Percentiles rank a stretch among this genome's conserved stretches.
These are phyloP conservation scores for Prunus dulcis DNA, from an alignment of 306 rosid species.

Conservation along the genomic window DNA sequence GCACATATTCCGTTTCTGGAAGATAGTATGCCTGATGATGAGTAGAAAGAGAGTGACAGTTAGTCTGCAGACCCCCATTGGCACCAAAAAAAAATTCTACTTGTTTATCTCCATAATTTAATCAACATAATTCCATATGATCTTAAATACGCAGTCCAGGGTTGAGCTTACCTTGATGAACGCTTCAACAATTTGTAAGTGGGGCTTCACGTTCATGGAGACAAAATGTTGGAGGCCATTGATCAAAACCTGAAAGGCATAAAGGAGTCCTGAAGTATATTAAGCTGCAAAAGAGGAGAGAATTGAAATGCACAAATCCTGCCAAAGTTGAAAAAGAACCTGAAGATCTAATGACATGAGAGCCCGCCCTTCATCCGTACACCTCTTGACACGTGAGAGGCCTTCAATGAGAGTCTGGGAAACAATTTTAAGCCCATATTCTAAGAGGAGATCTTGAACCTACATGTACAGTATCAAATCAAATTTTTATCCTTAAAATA, in stretches of 20 bases:
- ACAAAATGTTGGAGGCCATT: slow-evolving; percentile 91
- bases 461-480: slow-evolving; percentile 30
- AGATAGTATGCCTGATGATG: slow-evolving; percentile 87
- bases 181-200: slow-evolving; percentile 78
- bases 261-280: slow-evolving; percentile 19
- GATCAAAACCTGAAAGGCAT: slow-evolving; percentile 77
- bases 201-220: slow-evolving; percentile 70
- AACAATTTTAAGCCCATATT: slow-evolving; percentile 75
- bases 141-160: not conserved
- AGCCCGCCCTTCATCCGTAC: slow-evolving; percentile 97
- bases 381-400: slow-evolving; percentile 89
- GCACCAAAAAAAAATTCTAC: not conserved
- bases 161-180: slow-evolving; percentile 74
- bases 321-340: slow-evolving; percentile 42
- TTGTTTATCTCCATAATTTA: not conserved
- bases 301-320: not conserved
- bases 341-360: slow-evolving; percentile 95
- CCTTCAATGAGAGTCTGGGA: slow-evolving; percentile 93
- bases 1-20: slow-evolving; percentile 91
- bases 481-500: slow-evolving; percentile 8
- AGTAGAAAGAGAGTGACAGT: slow-evolving; percentile 22
- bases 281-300: slow-evolving; percentile 20
- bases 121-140: not conserved
- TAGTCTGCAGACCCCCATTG: not conserved
- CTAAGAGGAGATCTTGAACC: slow-evolving; percentile 73